phyloP scores from a whole-genome alignment of 306 rosid species.

The Acacia acuminata region DNA sequence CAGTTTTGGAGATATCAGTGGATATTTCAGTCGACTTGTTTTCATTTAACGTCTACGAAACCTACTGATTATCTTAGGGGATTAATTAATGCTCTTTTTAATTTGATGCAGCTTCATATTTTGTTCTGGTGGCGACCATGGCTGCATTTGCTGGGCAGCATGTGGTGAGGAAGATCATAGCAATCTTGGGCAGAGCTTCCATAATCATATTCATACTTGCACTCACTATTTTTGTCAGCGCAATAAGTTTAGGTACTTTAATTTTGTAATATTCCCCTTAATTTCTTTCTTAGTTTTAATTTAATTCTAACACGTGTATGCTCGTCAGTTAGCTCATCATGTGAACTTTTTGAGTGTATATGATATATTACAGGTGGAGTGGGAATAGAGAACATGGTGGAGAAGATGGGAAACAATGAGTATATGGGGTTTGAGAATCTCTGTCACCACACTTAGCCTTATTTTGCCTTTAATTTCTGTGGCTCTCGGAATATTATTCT shows the following conservation, averaged over 20 bases:
- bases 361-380: constrained; percentile 59
- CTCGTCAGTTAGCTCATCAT: background rate
- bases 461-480: background rate
- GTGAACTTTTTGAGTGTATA: background rate
- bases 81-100: background rate
- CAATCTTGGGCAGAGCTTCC: constrained; percentile 72
- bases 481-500: background rate
- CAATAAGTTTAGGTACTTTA: constrained; percentile 74
- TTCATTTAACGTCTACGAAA: background rate
- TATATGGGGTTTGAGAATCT: constrained; percentile 79
- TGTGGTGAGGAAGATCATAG: constrained; percentile 68
- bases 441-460: constrained; percentile 43
- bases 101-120: constrained; percentile 60
- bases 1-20: background rate
- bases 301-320: background rate
- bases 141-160: constrained; percentile 82
- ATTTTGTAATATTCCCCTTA: background rate
- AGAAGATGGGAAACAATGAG: constrained; percentile 67
- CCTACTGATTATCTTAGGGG: background rate
- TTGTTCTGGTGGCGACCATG: constrained; percentile 60
- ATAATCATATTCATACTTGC: constrained; percentile 80
- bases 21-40: background rate
- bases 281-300: background rate
- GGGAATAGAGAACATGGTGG: constrained; percentile 72
- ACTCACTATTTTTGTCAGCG: constrained; percentile 70